Evolutionary conservation across 2,329 filamentous ascomycete species (phyloP).

Genomic region (Periconia macrospinosa): DNA sequence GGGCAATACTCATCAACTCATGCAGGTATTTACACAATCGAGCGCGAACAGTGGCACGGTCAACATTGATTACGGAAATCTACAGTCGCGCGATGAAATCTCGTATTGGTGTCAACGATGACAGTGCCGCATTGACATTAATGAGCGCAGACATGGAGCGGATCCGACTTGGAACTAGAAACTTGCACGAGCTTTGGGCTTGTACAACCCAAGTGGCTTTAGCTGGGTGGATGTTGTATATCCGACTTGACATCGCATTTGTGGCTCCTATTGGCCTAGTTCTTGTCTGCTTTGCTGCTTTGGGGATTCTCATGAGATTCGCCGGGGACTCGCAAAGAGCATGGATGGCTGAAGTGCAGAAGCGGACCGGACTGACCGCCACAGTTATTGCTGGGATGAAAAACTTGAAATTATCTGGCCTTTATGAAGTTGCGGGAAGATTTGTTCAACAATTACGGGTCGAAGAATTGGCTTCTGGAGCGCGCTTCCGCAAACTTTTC

Average conservation of each 20-base stretch:
- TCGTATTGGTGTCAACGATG: conserved; percentile 5
- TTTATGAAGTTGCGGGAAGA: conserved; percentile 31
- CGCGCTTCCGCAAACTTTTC: conserved; percentile 9
- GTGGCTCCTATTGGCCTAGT: conserved; percentile 22
- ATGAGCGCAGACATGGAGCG: conserved; percentile 31
- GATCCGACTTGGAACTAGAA: conserved; percentile 13
- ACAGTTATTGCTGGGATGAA: conserved; percentile 43
- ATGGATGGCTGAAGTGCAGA: conserved; percentile 32
- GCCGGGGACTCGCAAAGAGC: conserved; percentile 24
- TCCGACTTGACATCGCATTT: conserved; percentile 22
- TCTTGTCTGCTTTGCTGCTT: conserved; percentile 18
- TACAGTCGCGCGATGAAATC: conserved; percentile 11
- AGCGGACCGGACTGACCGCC: conserved; percentile 28
- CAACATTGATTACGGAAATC: conserved; percentile 10
- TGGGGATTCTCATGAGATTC: conserved; percentile 21
- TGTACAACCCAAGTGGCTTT: conserved; percentile 11
- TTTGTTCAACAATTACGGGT: conserved; percentile 40
- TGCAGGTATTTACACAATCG: conserved; percentile 14
- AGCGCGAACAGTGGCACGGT: conserved; percentile 9
- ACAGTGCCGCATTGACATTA: conserved; percentile 17
- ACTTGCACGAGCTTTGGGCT: conserved; percentile 26
- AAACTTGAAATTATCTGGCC: conserved; percentile 44
- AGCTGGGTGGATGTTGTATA: conserved; percentile 19
- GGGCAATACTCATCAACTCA: neutral
- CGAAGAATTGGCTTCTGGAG: conserved; percentile 31